These are phyloP conservation scores for Escovopsis weberi DNA, from an alignment of 2,329 filamentous ascomycete species.

Conservation along the genomic window DNA sequence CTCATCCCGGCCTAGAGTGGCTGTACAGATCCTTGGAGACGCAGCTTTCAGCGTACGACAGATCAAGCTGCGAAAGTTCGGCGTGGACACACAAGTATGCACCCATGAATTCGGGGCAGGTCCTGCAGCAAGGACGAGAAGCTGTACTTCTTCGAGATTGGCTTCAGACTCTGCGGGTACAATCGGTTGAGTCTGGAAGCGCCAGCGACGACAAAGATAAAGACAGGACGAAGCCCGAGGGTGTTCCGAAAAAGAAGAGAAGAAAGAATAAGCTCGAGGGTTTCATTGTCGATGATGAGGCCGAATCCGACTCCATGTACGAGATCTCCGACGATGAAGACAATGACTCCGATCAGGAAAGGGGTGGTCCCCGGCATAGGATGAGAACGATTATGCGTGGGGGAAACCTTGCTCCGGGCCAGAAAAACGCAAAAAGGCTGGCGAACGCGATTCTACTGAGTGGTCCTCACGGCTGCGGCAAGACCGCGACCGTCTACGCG, in stretches of 20 bases:
- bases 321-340: conserved; percentile 45
- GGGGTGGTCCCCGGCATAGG: too few species aligned
- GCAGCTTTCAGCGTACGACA: conserved; percentile 66
- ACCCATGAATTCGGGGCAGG: conserved; percentile 50
- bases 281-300: conserved; percentile 67
- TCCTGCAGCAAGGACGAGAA: conserved; percentile 64
- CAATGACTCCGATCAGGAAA: too few species aligned
- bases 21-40: conserved; percentile 46
- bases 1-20: conserved; percentile 44
- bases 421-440: conserved; percentile 33
- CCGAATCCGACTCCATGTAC: conserved; percentile 56
- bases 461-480: conserved; percentile 79
- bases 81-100: conserved; percentile 80
- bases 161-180: conserved; percentile 62
- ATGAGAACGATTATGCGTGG: conserved; percentile 34
- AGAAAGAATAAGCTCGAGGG: conserved; percentile 63
- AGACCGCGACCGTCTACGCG: conserved; percentile 84
- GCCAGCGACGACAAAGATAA: conserved; percentile 18
- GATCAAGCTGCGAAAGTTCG: conserved; percentile 54
- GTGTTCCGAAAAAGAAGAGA: conserved; percentile 41
- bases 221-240: conserved; percentile 15
- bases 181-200: conserved; percentile 53
- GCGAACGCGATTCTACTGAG: conserved; percentile 77
- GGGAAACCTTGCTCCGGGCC: conserved; percentile 20
- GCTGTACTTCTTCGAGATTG: conserved; percentile 61